Percentiles rank a stretch among this genome's conserved stretches.
phyloP scores from a whole-genome alignment of 1,284 basidiomycete species.

The Anthracocystis walkeri region DNA sequence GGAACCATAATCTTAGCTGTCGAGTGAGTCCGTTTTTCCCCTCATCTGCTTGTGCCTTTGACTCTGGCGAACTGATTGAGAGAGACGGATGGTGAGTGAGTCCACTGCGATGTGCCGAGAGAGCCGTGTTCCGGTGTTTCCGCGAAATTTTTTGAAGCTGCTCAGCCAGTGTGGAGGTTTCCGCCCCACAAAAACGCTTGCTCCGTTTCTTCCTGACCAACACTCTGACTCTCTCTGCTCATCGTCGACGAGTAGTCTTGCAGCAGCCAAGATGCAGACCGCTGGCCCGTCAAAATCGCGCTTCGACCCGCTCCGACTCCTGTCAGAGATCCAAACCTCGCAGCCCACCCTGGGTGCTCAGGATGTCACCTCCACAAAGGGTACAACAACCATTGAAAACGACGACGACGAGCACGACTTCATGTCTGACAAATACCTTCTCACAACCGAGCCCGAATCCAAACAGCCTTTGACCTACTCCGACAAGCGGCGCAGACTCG shows the following conservation, averaged over 20 bases:
- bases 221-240: not conserved
- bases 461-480: slow-evolving; percentile 38
- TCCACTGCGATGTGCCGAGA: no score
- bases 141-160: not conserved
- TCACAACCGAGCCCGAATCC: slow-evolving; percentile 8
- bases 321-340: slow-evolving; percentile 30
- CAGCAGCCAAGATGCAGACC: not conserved
- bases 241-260: not conserved
- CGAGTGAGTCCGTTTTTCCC: not conserved
- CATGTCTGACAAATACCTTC: slow-evolving; percentile 48
- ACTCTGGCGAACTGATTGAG: not conserved
- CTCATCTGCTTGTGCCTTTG: not conserved
- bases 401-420: slow-evolving; percentile 44
- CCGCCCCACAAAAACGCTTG: not conserved
- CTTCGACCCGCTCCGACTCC: slow-evolving; percentile 23
- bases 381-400: not conserved
- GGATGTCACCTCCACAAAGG: not conserved
- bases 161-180: slow-evolving; percentile 6
- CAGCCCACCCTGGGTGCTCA: not conserved
- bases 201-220: not conserved
- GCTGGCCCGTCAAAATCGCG: not conserved
- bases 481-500: slow-evolving; percentile 28
- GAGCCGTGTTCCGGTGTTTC: slow-evolving; percentile 4
- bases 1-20: not conserved
- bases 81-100: not conserved